Evolutionary conservation across 441 rosid genomes (phyloP).

Genomic region (Oxalis stricta): DNA sequence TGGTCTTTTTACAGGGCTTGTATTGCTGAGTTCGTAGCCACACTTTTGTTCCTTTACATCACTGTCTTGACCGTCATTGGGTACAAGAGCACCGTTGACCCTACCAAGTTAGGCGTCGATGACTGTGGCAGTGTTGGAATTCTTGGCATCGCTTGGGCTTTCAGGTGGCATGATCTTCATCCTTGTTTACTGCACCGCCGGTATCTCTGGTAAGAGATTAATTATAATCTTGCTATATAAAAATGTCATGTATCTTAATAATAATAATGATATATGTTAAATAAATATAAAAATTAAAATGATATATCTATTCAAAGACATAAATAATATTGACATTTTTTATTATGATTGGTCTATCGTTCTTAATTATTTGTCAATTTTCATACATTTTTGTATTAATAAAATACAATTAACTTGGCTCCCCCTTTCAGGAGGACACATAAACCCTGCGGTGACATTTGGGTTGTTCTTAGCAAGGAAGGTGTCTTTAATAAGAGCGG

Average conservation of each 20-base stretch:
- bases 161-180: conserved; percentile 57
- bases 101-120: too few relatives aligned
- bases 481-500: conserved; percentile 49
- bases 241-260: too few relatives aligned
- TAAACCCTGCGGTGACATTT: conserved; percentile 81
- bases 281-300: too few relatives aligned
- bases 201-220: conserved; percentile 52
- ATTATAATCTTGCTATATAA: too few relatives aligned
- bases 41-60: conserved; percentile 66
- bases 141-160: conserved; percentile 82
- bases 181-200: conserved; percentile 63
- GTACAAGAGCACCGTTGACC: conserved; percentile 33
- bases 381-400: too few relatives aligned
- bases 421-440: conserved; percentile 56
- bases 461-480: conserved; percentile 69
- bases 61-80: conserved; percentile 66
- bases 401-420: too few relatives aligned
- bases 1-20: conserved; percentile 86
- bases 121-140: conserved; percentile 66
- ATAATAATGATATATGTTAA: too few relatives aligned
- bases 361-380: too few relatives aligned
- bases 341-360: too few relatives aligned
- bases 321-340: too few relatives aligned
- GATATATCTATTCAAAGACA: too few relatives aligned
- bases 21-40: conserved; percentile 74